Conservation (phyloP, 257 asterid species). For the Ilex aquifolium region DNA sequence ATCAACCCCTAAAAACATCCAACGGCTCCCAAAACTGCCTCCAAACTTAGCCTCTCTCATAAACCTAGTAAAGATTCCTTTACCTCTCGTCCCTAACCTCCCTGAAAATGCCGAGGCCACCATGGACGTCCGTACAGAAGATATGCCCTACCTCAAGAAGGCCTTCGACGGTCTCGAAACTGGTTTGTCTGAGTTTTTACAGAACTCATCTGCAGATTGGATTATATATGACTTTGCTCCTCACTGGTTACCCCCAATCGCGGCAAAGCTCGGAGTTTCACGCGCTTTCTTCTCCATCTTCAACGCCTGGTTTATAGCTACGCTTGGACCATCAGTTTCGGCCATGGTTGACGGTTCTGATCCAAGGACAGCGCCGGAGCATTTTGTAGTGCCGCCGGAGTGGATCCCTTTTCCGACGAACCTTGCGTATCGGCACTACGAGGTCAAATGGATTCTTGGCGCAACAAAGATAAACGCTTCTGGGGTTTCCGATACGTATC, state of each 20-base stretch:
- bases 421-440: constrained; percentile 1
- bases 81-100: constrained; percentile 13
- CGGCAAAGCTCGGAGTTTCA: constrained; percentile 10
- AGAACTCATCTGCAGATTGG: constrained; percentile 15
- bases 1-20: constrained; percentile 28
- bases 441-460: constrained; percentile 7
- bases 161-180: constrained; percentile 29
- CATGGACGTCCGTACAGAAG: constrained; percentile 13
- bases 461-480: background rate
- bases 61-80: constrained; percentile 10
- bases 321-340: constrained; percentile 1
- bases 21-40: constrained; percentile 27
- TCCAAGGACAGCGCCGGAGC: too few relatives aligned
- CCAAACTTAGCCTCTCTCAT: constrained; percentile 9
- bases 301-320: constrained; percentile 5
- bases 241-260: constrained; percentile 16
- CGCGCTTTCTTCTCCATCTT: constrained; percentile 11
- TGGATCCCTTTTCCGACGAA: background rate
- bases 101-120: constrained; percentile 34
- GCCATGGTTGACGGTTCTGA: constrained; percentile 2
- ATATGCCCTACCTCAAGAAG: constrained; percentile 21
- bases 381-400: too few relatives aligned
- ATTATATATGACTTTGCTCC: constrained; percentile 22
- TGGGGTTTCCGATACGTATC: constrained; percentile 4
- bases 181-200: constrained; percentile 11